Base-by-base conservation (phyloP, 2,329 filamentous ascomycete species). In the Paraconiothyrium brasiliense region DNA sequence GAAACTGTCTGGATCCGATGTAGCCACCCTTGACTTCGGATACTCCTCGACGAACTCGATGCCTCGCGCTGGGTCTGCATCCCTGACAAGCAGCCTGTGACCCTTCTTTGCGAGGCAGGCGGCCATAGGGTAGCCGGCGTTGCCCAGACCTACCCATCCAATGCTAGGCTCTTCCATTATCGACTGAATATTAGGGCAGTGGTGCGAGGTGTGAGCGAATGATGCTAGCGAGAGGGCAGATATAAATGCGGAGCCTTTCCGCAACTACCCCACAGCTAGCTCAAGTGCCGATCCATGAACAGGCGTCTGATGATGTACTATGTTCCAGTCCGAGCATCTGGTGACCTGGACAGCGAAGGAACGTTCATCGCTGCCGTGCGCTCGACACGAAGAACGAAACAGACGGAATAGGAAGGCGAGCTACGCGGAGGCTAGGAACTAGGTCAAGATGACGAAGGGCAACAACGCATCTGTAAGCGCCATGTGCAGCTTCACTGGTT, bases 41-140 rank as follows among this genome's bases (percentile, higher is more conserved):
- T 65, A 67, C 30, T 69, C 58, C 57, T 67, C 65, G 32, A 66
- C 67, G 47, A 70, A 69, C n/a, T 59, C 58, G 47, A 64, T 62
- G 30, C 63, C 65, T 54, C 65, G 60, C 2, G 60, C 50, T 32
- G 60, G 63, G 46, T 70, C 65, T n/a, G 66, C 60, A 50, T 70
- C 66, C 16, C 67, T 66, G 30, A 70, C 66, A 10, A 66, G 46
- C 3, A 70, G 61, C 27, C 59, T 54, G 58, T 69, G 58, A 1
- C 62, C 63, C 39, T 65, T 68, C 58, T 69, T 70, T 13, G 60
- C 66, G 0, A 69, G 55, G 51, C 65, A 70, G 7, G 68, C 63
- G 16, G 66, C 68, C 67, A 68, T 67, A 39, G 62, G 67, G 32
- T 66, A 69, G 16, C 68, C 67, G 16, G 68, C 68, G 39, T 67